Base-by-base conservation (phyloP, 2,329 filamentous ascomycete genomes). In the Colletotrichum aenigma region DNA sequence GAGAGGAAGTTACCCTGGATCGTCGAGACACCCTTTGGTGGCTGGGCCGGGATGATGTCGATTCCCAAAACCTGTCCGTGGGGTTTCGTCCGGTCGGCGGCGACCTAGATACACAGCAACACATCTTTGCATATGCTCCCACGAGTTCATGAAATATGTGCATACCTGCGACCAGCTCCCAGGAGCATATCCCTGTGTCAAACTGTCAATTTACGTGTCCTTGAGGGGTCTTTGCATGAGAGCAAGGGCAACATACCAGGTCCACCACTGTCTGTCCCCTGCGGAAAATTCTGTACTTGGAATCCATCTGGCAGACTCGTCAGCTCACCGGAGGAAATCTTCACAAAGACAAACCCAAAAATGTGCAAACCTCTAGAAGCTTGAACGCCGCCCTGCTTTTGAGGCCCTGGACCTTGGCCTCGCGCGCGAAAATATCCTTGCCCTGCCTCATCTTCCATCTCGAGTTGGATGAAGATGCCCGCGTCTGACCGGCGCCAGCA, bases 381-480 rank as follows among this genome's bases (percentile, higher is more conserved):
- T 99, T 99, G 84, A 97, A 98, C 0, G 96, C 97, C 30, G 97
- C 97, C 77, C 97, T 92, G 80, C 95, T 97, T 85, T 96, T 98
- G 74, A 98, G 86, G 0, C 93, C 93, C 78, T 94, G 90, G 3
- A 97, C 92, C 81, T 92, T 94, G 61, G 97, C 96, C 79, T 94
- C 91, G 71, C 91, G 91, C 0, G 94, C 91, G 82, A 92, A 98
- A 21, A 85, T 85, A 85, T 99, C 97, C 55, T 85, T 89, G 52
- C 87, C 87, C 82, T 98, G 96, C 24, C 97, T 93, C 68, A 90
- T 89, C 83, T 95, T 95, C 97, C 97, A 99, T 84, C 92, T 88
- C 66, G 85, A 86, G 61, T 91, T 94, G 2, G 93, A 95, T 4
- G 95, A 96, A 1, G 89, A 85, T 74, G 58, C 21, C n/a, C 75